phyloP scores from a whole-genome alignment of 805 yeast genomes.

The Crinitomyces ghanaensis region DNA sequence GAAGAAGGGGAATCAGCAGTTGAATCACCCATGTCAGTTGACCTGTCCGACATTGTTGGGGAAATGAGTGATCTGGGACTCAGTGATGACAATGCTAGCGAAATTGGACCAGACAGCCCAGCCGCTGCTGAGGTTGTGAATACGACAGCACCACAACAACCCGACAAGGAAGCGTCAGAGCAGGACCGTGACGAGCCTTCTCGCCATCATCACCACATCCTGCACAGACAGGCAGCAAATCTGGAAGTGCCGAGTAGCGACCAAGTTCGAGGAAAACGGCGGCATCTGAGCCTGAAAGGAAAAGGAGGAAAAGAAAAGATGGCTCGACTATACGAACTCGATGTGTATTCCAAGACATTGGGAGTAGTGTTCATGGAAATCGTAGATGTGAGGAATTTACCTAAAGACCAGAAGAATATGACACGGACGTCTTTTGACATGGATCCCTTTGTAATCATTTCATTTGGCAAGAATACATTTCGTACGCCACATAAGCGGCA shows the following conservation, averaged over 20 bases:
- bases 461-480: slow-evolving; percentile 80
- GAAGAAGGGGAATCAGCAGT: neutral
- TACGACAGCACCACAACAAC: neutral
- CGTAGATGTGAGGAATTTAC: slow-evolving; percentile 61
- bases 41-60: slow-evolving; percentile 1
- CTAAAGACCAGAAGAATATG: slow-evolving; percentile 55
- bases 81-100: too few species aligned
- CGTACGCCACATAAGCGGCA: slow-evolving; percentile 80
- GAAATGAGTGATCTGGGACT: too few species aligned
- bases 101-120: too few species aligned
- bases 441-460: slow-evolving; percentile 92
- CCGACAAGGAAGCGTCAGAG: neutral
- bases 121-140: neutral
- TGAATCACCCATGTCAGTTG: neutral
- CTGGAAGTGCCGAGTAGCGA: neutral
- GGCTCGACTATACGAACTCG: slow-evolving; percentile 15
- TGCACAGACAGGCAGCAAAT: neutral
- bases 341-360: slow-evolving; percentile 18
- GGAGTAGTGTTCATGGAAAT: slow-evolving; percentile 78
- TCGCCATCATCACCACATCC: neutral
- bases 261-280: neutral
- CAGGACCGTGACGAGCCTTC: neutral
- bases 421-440: slow-evolving; percentile 76
- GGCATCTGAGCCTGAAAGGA: neutral
- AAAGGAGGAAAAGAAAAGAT: neutral